Base-by-base conservation (phyloP, 345 rosid species). In the Camelina hispida region DNA sequence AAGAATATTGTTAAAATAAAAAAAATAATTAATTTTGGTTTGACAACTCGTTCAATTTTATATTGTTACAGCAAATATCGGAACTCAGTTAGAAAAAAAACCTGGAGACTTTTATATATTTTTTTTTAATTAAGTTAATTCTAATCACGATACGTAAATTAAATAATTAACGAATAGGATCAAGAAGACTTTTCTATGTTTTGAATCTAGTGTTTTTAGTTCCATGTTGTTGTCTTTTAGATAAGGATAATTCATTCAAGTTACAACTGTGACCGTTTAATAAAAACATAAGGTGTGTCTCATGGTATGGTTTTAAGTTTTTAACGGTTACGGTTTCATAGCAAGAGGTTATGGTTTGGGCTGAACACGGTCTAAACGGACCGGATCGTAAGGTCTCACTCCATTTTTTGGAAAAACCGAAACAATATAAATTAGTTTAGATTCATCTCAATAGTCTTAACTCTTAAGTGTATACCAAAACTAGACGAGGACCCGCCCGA, bases 21-120 rank as follows among this genome's bases (percentile, higher is more conserved):
- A 9, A 6, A 50, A 3, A 9, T 18, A 9, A 40, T 15, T 63
- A 69, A 53, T 57, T 56, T 17, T 57, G 10, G 13, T 38, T 66
- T 75, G 61, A 67, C 73, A 66, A 74, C 59, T 47, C 12, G 18
- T 22, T 65, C 48, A 5, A 74, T 34, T 64, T 64, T 12, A 66
- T 34, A 74, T 66, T 6, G 74, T 76, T 76, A 69, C 79, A 74
- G 69, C 74, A 14, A 61, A 34, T 53, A 61, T 46, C 75, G 69
- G 64, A 28, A 75, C 68, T 35, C 30, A 35, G 62, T 60, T 60
- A 43, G 42, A 44, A 69, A 63, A 63, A 40, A 54, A 73, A 42
- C 55, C 71, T 44, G 40, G 51, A 37, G 72, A 44, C 12, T 56
- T 74, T 57, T 5, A 42, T 53, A 32, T 32, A 5, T 30, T 4